These are phyloP conservation scores for Camellia granthamiana DNA, from an alignment of 148 eudicot genomes.

Conservation along the genomic window DNA sequence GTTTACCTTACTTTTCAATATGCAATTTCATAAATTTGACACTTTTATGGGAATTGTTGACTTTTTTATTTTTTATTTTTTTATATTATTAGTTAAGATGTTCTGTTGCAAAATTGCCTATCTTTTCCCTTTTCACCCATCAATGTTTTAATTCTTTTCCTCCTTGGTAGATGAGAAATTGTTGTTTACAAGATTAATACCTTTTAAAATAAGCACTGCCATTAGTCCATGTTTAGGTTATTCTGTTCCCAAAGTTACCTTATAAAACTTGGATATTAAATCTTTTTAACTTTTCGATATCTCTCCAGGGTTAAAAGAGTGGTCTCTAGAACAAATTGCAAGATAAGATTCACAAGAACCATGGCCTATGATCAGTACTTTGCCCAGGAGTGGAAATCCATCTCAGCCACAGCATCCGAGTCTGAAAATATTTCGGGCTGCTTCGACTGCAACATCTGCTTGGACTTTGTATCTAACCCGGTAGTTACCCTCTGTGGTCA, in stretches of 20 bases:
- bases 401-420: slow-evolving; percentile 27
- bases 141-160: no score
- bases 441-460: slow-evolving; percentile 89
- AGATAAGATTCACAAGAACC: slow-evolving; percentile 23
- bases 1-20: neutral
- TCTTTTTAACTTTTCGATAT: neutral
- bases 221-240: neutral
- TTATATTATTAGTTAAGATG: no score
- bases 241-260: neutral
- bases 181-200: no score
- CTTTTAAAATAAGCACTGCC: neutral
- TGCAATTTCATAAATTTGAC: neutral
- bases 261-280: neutral
- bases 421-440: slow-evolving; percentile 36
- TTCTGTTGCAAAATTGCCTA: no score
- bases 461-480: slow-evolving; percentile 65
- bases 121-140: no score
- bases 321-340: neutral
- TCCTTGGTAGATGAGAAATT: no score
- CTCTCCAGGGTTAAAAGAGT: slow-evolving; percentile 7
- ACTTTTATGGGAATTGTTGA: neutral
- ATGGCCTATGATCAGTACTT: slow-evolving; percentile 52
- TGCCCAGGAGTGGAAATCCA: slow-evolving; percentile 42
- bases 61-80: neutral
- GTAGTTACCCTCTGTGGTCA: slow-evolving; percentile 93